Evolutionary conservation across 345 rosid genomes (phyloP), one percentile per base, ranked within the genome.

Genomic region (Orychophragmus violaceus): DNA sequence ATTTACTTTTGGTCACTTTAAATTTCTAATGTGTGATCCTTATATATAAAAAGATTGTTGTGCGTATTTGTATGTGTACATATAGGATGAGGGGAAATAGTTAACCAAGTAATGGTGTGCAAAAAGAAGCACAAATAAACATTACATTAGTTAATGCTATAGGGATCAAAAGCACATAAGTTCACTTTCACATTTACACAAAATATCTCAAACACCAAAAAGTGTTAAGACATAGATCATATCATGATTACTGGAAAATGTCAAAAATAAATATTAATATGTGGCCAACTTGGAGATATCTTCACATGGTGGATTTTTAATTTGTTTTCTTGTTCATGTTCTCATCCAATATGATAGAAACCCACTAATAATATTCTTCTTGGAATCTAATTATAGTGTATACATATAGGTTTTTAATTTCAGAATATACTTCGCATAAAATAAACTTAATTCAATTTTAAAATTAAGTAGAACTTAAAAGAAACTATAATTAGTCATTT

Each of bases 191-290:
- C 58, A 67, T 65, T 39, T 61, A 58, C 62, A 68, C 35, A 54
- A 67, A 74, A 67, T 74, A 74, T 74, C 77, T 66, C 58, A 53
- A 54, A 45, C 58, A 53, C 33, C 73, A 44, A 68, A 58, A 60
- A 66, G 59, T 49, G 53, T 42, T 32, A 11, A 44, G 22, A 67
- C 60, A 59, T 18, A 50, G 51, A 57, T 59, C 41, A 60, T 66
- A 21, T n/a, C 62, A 29, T 37, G 49, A 13, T n/a, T 44, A 60
- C 54, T 59, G 32, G 1, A 30, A 50, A 22, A 32, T 68, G 68
- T 67, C 73, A 74, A 74, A 74, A 74, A 61, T 63, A 60, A 60
- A 9, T 68, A 67, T 67, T 61, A 67, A 33, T 67, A 52, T 68
- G 55, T 54, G 59, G 68, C 44, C 69, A 61, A 74, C 73, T 74